Evolutionary conservation across 768 basidiomycete genomes (phyloP), one percentile per base, ranked within the genome.

Genomic region (Lepiota subincarnata): DNA sequence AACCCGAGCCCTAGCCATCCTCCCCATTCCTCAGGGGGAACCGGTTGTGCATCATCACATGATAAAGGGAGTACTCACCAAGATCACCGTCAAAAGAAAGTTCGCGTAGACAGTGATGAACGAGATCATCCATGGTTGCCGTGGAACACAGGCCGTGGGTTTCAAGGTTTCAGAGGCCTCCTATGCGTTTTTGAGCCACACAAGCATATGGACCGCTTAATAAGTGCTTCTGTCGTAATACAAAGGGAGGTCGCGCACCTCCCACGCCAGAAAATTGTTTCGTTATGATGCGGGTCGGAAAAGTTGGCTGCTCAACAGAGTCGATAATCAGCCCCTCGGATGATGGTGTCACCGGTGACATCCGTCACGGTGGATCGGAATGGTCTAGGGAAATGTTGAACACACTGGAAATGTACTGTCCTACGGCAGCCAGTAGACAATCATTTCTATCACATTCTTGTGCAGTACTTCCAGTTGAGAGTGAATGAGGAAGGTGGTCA

Each of bases 31-130:
- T 31, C 31, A 1, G 2, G 10, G 31, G 8, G 10, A 31, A 31
- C 31, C 31, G 31, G 8, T 8, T 31, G 31, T 31, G 7, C 31
- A 11, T 34, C 48, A 67, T 69, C 69, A 69, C 65, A 67, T 71
- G 68, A 67, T 66, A 55, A 24, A 54, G 52, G 37, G 52, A 37
- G 50, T 52, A 79, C 87, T 74, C 68, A 94, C 92, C 92, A 39
- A 91, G 75, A 66, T 94, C 90, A 4, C 92, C 92, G 62, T 94
- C 92, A 68, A 93, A 94, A 4, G 93, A 83, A 26, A 96, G 75
- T 67, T 96, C 91, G 36, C 87, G 85, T 34, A 93, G 77, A 64
- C 88, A 88, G 65, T 92, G 86, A 63, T 86, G 84, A 36, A 95
- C 71, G 40, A 96, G 82, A 63, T 92, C 86, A 65, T 95, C 92